Conservation (phyloP, 805 yeast genomes). For the Nakazawaea peltata region DNA sequence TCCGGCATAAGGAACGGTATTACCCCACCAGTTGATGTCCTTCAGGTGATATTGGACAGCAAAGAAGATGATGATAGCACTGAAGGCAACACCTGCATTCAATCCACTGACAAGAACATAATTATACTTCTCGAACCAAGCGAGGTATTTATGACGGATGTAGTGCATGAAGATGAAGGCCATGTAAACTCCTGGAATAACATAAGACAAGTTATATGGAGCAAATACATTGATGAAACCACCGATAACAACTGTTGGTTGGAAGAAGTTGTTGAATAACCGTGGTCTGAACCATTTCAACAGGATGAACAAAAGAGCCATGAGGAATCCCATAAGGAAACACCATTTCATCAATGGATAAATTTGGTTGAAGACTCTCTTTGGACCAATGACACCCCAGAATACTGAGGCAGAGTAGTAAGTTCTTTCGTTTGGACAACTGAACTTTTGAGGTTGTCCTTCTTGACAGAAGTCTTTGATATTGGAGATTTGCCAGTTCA, state of each 20-base stretch:
- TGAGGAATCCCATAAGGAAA: slow-evolving; percentile 32
- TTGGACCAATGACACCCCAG: slow-evolving; percentile 9
- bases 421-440: slow-evolving; percentile 30
- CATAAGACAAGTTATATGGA: slow-evolving; percentile 43
- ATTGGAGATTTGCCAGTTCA: slow-evolving; percentile 27
- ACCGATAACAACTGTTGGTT: slow-evolving; percentile 43
- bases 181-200: slow-evolving; percentile 31
- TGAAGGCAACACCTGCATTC: slow-evolving; percentile 55
- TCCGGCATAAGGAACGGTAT: slow-evolving; percentile 27
- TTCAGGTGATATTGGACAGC: slow-evolving; percentile 33
- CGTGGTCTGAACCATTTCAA: slow-evolving; percentile 19
- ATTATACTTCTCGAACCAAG: slow-evolving; percentile 52
- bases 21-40: slow-evolving; percentile 61
- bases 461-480: slow-evolving; percentile 26
- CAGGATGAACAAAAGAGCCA: slow-evolving; percentile 22
- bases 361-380: slow-evolving; percentile 27
- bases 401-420: slow-evolving; percentile 36
- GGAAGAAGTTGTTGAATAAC: slow-evolving; percentile 27
- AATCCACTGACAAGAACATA: slow-evolving; percentile 49
- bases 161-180: slow-evolving; percentile 38
- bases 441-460: slow-evolving; percentile 29
- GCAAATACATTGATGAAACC: slow-evolving; percentile 40
- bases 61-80: slow-evolving; percentile 51
- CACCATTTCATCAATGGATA: slow-evolving; percentile 61
- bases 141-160: slow-evolving; percentile 36